A percentile compares a stretch with the other conserved stretches of the same genome.
phyloP scores from a whole-genome alignment of 2,329 filamentous ascomycete genomes.

The Fusarium hostae region DNA sequence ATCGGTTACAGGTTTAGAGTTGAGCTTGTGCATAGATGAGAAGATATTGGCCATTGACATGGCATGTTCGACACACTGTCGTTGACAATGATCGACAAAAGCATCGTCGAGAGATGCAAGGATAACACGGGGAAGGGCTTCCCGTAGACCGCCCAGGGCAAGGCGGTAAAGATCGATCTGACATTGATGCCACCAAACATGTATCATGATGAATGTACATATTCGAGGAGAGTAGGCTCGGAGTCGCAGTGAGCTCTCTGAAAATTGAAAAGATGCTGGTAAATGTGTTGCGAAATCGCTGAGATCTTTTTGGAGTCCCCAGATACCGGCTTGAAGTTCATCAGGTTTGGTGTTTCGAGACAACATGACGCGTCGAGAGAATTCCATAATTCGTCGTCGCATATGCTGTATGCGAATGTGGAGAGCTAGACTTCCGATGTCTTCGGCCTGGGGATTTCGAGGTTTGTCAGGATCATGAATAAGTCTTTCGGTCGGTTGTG shows the following conservation, averaged over 20 bases:
- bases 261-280: constrained; percentile 67
- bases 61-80: constrained; percentile 65
- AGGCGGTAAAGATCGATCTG: constrained; percentile 67
- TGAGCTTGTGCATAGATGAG: constrained; percentile 60
- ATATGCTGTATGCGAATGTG: constrained; percentile 67
- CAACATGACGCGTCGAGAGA: constrained; percentile 57
- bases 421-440: constrained; percentile 65
- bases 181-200: constrained; percentile 69
- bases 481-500: constrained; percentile 65
- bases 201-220: constrained; percentile 69
- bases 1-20: constrained; percentile 64
- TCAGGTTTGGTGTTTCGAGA: constrained; percentile 55
- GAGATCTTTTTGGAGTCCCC: constrained; percentile 61
- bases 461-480: constrained; percentile 56
- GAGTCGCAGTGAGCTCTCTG: constrained; percentile 65
- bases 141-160: constrained; percentile 62
- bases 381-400: constrained; percentile 64
- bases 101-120: constrained; percentile 59
- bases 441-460: constrained; percentile 56
- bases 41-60: constrained; percentile 67
- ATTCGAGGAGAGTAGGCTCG: constrained; percentile 67
- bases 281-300: constrained; percentile 64
- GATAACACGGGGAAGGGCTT: constrained; percentile 58
- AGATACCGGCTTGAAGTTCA: constrained; percentile 56
- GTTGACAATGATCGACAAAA: constrained; percentile 62